These are phyloP conservation scores for Metschnikowia lochheadii DNA, from an alignment of 805 yeast species.

Conservation along the genomic window DNA sequence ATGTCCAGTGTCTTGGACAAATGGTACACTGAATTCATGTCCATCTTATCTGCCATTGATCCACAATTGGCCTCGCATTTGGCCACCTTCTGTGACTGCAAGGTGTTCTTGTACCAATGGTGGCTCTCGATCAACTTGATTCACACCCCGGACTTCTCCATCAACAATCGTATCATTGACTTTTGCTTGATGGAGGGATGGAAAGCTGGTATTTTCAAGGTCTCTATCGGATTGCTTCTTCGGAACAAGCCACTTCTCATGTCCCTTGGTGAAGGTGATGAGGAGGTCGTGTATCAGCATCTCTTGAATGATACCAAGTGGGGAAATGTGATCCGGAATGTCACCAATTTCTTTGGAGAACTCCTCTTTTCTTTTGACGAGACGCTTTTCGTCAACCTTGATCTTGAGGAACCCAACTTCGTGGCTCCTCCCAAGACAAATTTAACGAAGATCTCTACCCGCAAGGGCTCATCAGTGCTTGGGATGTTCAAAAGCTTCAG, in stretches of 20 bases:
- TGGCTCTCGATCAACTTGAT: constrained; percentile 57
- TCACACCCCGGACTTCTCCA: constrained; percentile 51
- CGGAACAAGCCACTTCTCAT: constrained; percentile 45
- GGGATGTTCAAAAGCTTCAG: constrained; percentile 30
- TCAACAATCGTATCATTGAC: constrained; percentile 50
- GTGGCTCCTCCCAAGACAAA: constrained; percentile 2
- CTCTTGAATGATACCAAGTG: constrained; percentile 41
- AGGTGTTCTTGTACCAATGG: constrained; percentile 59
- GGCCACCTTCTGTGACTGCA: constrained; percentile 36
- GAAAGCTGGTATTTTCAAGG: constrained; percentile 50
- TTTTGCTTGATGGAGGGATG: constrained; percentile 50
- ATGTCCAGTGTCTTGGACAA: constrained; percentile 52
- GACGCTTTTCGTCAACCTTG: constrained; percentile 19
- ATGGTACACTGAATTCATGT: constrained; percentile 50
- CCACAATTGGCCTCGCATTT: constrained; percentile 44
- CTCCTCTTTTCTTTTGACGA: constrained; percentile 36
- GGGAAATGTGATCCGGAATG: constrained; percentile 37
- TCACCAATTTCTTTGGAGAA: constrained; percentile 38
- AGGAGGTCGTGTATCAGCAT: constrained; percentile 42
- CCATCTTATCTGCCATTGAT: constrained; percentile 38
- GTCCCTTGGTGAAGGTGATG: constrained; percentile 30
- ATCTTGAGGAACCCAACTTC: neutral
- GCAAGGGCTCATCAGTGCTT: constrained; percentile 21
- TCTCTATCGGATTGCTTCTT: constrained; percentile 49
- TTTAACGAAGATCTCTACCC: constrained; percentile 5